Conservation (phyloP, 257 asterid genomes). For the Nicotiana tomentosiformis region DNA sequence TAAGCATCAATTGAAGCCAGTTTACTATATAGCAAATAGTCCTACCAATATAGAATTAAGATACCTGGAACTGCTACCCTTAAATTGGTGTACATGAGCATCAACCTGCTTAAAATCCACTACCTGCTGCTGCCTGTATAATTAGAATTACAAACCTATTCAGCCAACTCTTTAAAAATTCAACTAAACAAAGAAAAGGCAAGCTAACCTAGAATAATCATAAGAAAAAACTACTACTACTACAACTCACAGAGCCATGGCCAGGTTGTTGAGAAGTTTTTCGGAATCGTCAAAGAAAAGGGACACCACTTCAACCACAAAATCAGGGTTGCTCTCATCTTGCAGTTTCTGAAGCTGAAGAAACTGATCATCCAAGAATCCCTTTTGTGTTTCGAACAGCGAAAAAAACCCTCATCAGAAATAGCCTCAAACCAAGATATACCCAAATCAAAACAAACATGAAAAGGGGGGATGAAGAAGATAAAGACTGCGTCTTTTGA, state of each 20-base stretch:
- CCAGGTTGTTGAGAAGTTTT: constrained; percentile 20
- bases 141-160: neutral
- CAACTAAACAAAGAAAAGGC: neutral
- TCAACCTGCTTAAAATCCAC: constrained; percentile 39
- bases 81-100: constrained; percentile 32
- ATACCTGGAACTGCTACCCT: constrained; percentile 46
- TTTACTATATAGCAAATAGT: neutral
- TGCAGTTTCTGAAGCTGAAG: constrained; percentile 28
- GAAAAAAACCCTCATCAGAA: neutral
- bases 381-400: neutral
- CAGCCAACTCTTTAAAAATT: neutral
- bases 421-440: neutral
- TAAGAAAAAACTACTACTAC: neutral
- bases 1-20: neutral
- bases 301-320: constrained; percentile 30
- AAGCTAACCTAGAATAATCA: neutral
- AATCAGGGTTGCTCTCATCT: constrained; percentile 30
- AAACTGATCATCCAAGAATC: constrained; percentile 25
- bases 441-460: neutral
- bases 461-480: neutral
- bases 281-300: constrained; percentile 31
- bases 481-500: neutral
- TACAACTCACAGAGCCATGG: constrained; percentile 16
- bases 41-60: neutral
- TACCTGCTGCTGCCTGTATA: constrained; percentile 22